These are phyloP conservation scores for Schoenoplectus tabernaemontani DNA, from an alignment of 202 grass and related monocot genomes.

Conservation along the genomic window DNA sequence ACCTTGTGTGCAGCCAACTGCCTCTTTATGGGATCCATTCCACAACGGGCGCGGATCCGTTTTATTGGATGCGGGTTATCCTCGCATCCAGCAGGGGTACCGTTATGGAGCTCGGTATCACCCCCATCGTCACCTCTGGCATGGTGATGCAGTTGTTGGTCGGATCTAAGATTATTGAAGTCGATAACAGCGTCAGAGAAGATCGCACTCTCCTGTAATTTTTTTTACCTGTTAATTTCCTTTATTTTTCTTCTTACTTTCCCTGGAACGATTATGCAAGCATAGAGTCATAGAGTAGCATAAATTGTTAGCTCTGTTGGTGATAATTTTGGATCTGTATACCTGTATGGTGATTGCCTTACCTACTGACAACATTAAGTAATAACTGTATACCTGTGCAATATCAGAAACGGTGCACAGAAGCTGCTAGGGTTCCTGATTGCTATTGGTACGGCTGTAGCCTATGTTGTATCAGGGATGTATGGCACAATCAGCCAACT, in stretches of 20 bases:
- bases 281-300: not conserved
- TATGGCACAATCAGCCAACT: conserved; percentile 78
- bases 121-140: conserved; percentile 81
- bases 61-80: conserved; percentile 88
- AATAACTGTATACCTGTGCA: not conserved
- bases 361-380: not conserved
- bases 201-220: conserved; percentile 79
- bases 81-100: conserved; percentile 80
- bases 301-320: not conserved
- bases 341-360: not conserved
- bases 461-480: conserved; percentile 81
- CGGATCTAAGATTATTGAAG: conserved; percentile 83
- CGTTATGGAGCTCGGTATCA: conserved; percentile 87
- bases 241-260: not conserved
- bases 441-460: conserved; percentile 71
- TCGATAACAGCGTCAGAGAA: conserved; percentile 87
- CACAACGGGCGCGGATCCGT: conserved; percentile 81
- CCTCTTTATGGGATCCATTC: conserved; percentile 87
- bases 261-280: not conserved
- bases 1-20: conserved; percentile 75
- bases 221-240: not conserved
- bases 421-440: conserved; percentile 81
- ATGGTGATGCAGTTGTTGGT: conserved; percentile 91
- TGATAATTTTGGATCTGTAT: not conserved
- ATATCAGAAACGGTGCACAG: conserved; percentile 67